A percentile compares a stretch with the other conserved stretches of the same genome.
These are phyloP conservation scores for Cladorrhinum sp. DNA, from an alignment of 2,329 filamentous ascomycete genomes.

Conservation along the genomic window DNA sequence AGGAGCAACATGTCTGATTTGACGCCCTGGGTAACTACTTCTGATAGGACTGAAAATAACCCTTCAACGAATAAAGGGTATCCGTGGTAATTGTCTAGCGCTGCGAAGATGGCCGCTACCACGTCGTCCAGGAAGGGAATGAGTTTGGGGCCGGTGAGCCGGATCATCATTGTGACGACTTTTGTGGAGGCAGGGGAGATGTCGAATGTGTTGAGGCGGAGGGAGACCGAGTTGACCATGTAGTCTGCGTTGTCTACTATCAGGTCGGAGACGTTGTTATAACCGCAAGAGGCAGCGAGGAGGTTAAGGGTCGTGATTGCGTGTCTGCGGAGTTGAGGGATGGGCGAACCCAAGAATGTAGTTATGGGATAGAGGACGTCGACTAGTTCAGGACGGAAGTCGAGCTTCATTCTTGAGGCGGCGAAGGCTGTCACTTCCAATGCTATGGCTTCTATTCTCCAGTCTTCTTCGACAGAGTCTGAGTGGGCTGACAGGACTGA, in stretches of 20 bases:
- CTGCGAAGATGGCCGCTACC: slow-evolving; percentile 84
- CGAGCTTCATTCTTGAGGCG: slow-evolving; percentile 60
- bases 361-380: slow-evolving; percentile 90
- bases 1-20: slow-evolving; percentile 52
- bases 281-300: slow-evolving; percentile 72
- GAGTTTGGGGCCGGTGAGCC: slow-evolving; percentile 74
- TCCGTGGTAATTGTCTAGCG: slow-evolving; percentile 92
- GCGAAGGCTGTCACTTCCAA: slow-evolving; percentile 78
- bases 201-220: slow-evolving; percentile 88
- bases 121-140: slow-evolving; percentile 90
- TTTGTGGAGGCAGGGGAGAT: slow-evolving; percentile 88
- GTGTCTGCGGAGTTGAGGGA: slow-evolving; percentile 68
- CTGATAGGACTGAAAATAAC: slow-evolving; percentile 77
- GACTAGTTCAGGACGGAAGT: slow-evolving; percentile 81
- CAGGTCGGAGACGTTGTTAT: slow-evolving; percentile 69
- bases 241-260: slow-evolving; percentile 94
- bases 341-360: slow-evolving; percentile 75
- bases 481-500: slow-evolving; percentile 55
- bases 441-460: slow-evolving; percentile 73
- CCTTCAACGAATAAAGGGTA: slow-evolving; percentile 83
- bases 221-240: slow-evolving; percentile 85
- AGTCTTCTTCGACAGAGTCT: slow-evolving; percentile 53
- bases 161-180: slow-evolving; percentile 92
- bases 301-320: slow-evolving; percentile 80
- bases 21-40: slow-evolving; percentile 78